Evolutionary conservation across 352 stramenopile genomes (phyloP).

Genomic region (Thalassiosira pacifica): DNA sequence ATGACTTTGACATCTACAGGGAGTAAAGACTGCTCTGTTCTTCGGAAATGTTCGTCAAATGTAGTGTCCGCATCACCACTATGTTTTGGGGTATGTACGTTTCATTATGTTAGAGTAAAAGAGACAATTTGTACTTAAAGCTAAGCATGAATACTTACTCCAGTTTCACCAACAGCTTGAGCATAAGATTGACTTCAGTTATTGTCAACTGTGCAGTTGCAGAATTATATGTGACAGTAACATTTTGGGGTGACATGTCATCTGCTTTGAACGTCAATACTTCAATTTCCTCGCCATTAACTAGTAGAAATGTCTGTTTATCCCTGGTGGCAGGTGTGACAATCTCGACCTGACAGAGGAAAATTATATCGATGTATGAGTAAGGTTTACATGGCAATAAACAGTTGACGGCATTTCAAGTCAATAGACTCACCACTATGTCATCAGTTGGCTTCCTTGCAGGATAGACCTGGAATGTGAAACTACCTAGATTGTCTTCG

Average conservation of each 20-base stretch:
- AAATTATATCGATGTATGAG: background rate
- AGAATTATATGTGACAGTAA: slow-evolving; percentile 51
- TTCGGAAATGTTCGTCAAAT: slow-evolving; percentile 50
- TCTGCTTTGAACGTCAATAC: slow-evolving; percentile 32
- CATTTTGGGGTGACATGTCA: slow-evolving; percentile 40
- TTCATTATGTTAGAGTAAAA: no score
- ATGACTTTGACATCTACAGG: slow-evolving; percentile 57
- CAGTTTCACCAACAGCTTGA: slow-evolving; percentile 49
- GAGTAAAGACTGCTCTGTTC: slow-evolving; percentile 57
- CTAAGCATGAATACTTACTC: slow-evolving; percentile 1
- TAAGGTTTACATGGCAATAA: no score
- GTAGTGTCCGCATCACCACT: no score
- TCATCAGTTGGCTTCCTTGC: slow-evolving; percentile 37
- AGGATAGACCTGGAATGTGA: slow-evolving; percentile 58
- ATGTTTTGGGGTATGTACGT: no score
- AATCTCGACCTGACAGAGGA: slow-evolving; percentile 32
- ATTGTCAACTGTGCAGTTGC: slow-evolving; percentile 40
- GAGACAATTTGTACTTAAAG: no score
- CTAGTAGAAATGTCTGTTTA: slow-evolving; percentile 31
- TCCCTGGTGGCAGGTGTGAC: slow-evolving; percentile 41
- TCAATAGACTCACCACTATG: slow-evolving; percentile 19
- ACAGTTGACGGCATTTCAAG: no score
- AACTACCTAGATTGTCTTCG: slow-evolving; percentile 54
- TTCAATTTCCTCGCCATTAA: slow-evolving; percentile 43
- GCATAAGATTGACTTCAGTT: slow-evolving; percentile 60